Base-by-base conservation (phyloP, 163 green algal genomes). In the Volvox carteri region DNA sequence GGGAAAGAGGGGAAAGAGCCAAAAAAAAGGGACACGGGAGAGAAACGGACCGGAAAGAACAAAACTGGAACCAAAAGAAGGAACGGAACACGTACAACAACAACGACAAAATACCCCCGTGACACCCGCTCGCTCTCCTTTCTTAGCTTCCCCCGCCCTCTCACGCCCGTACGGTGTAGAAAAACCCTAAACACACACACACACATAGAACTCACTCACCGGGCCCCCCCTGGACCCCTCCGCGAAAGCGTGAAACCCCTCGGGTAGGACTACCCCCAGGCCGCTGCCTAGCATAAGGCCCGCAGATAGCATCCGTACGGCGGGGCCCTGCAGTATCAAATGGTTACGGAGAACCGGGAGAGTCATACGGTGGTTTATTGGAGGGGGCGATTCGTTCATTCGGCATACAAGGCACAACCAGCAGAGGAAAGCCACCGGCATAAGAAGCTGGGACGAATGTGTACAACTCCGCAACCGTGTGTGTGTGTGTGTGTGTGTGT, bases 271-370 rank as follows among this genome's bases (percentile, higher is more conserved):
- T 52, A 89, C n/a, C 7, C 84, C 84, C 52, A 89, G 72, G 1
- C 84, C 84, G 54, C 84, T 89, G 39, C 84, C 84, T 18, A 89
- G 48, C 84, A 89, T 84, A 41, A 89, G 54, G n/a, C 84, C 84
- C n/a, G 84, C 72, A 19, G 84, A 65, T 8, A 89, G 72, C 72
- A 65, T 62, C 11, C 84, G 52, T 7, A 84, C 2, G 7, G n/a
- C 30, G 30, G 72, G 54, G 21, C 41, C 52, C 72, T 89, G 77
- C 21, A 23, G 77, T 2, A 72, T 23, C 23, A 72, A 7, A 37
- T 19, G 54, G 54, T 23, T 23, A 12, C 28, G 19, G 54, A 5
- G 19, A 12, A 30, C 8, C 54, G 19, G 54, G 19, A 12, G 4
- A 11, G 28, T 65, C 5, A 4, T 30, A 11, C 50, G 8, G 25